These are phyloP conservation scores for Simmondsia chinensis DNA, from an alignment of 148 eudicot species.

Conservation along the genomic window DNA sequence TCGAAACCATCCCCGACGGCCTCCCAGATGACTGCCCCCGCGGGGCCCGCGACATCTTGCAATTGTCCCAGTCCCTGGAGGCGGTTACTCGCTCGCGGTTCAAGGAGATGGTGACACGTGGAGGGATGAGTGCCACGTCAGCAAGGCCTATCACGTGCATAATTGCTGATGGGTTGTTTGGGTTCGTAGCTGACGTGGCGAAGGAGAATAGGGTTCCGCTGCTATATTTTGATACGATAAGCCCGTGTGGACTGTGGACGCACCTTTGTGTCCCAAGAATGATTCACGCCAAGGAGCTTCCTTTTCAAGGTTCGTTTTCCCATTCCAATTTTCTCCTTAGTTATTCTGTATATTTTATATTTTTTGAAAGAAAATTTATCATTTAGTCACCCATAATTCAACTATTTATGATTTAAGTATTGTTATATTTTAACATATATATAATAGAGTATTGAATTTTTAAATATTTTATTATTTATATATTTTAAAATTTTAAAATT, in stretches of 20 bases:
- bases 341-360: too few relatives aligned
- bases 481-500: too few relatives aligned
- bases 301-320: constrained; percentile 9
- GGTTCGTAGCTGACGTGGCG: constrained; percentile 4
- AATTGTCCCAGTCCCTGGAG: constrained; percentile 4
- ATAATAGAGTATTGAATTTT: too few relatives aligned
- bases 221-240: constrained; percentile 8
- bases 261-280: constrained; percentile 8
- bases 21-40: constrained; percentile 10
- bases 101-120: neutral
- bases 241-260: constrained; percentile 8
- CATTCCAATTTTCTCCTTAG: too few relatives aligned
- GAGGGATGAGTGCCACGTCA: too few relatives aligned
- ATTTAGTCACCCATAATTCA: too few relatives aligned
- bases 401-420: too few relatives aligned
- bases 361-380: too few relatives aligned
- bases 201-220: neutral
- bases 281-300: constrained; percentile 3
- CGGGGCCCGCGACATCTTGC: constrained; percentile 4
- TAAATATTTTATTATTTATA: too few relatives aligned
- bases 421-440: too few relatives aligned
- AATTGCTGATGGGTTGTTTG: constrained; percentile 3
- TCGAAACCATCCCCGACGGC: constrained; percentile 6
- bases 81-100: neutral
- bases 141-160: neutral